A percentile compares a stretch with the other conserved stretches of the same genome.
Evolutionary conservation across 345 rosid genomes (phyloP).

Genomic region (Aurinia saxatilis): DNA sequence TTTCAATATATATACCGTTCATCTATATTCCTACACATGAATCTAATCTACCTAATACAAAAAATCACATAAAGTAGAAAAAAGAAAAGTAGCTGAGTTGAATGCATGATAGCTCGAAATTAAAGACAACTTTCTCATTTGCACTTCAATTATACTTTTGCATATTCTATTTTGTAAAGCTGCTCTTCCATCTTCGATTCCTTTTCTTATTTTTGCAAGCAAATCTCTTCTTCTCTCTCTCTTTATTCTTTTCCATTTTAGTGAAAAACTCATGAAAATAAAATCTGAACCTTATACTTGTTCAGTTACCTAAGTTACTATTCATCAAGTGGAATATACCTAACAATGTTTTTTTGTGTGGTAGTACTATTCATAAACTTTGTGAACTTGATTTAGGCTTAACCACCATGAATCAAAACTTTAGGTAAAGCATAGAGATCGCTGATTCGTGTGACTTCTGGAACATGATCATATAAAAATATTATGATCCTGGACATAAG

Average conservation of each 20-base stretch:
- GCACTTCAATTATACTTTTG: slow-evolving; percentile 34
- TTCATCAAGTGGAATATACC: too few relatives aligned
- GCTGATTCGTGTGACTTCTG: too few relatives aligned
- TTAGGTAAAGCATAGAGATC: too few relatives aligned
- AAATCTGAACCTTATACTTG: too few relatives aligned
- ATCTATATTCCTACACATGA: not conserved
- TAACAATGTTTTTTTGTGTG: too few relatives aligned
- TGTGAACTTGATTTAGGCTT: not conserved
- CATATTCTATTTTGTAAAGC: slow-evolving; percentile 28
- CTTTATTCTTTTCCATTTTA: too few relatives aligned
- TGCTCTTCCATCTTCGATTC: slow-evolving; percentile 12
- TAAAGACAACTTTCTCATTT: slow-evolving; percentile 23
- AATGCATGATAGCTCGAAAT: slow-evolving; percentile 22
- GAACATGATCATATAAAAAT: too few relatives aligned
- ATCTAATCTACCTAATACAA: slow-evolving; percentile 14
- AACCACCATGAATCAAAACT: too few relatives aligned
- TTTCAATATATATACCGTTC: not conserved
- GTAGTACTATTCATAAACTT: not conserved
- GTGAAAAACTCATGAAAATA: too few relatives aligned
- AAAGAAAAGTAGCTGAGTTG: slow-evolving; percentile 19
- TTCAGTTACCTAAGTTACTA: too few relatives aligned
- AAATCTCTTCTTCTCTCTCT: too few relatives aligned
- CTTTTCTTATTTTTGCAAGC: not conserved
- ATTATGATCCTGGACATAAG: too few relatives aligned
- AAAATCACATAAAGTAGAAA: not conserved